phyloP scores from a whole-genome alignment of 208 protist genomes.

The Leishmania amazonensis region DNA sequence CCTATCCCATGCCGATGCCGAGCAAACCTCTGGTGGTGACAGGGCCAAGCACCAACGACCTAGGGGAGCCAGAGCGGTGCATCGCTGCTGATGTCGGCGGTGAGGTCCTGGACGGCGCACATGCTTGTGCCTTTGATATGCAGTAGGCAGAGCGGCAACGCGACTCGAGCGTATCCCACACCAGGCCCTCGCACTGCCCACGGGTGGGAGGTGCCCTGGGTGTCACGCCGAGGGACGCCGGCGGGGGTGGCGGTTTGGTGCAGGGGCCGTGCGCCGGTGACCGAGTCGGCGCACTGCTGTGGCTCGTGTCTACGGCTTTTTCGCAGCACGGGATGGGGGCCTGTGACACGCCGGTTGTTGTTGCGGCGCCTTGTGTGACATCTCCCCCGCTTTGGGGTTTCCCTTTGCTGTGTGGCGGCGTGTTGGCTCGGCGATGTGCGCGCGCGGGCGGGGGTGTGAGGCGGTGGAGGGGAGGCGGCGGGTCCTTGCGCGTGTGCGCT shows the following conservation, averaged over 20 bases:
- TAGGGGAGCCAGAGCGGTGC: background rate
- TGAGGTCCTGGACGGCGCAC: background rate
- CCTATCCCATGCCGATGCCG: background rate
- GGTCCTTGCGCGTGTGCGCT: background rate
- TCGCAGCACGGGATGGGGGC: too few species aligned
- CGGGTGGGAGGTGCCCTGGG: background rate
- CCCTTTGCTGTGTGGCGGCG: background rate
- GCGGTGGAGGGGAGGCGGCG: too few species aligned
- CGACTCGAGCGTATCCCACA: background rate
- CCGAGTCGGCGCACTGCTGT: too few species aligned
- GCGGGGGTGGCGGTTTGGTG: too few species aligned
- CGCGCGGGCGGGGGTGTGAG: too few species aligned
- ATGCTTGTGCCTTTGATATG: background rate
- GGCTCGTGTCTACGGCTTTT: too few species aligned
- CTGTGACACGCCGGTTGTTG: background rate
- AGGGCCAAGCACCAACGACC: background rate
- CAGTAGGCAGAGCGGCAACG: background rate
- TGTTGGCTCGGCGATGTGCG: too few species aligned
- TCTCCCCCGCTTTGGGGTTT: background rate
- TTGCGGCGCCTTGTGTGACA: background rate
- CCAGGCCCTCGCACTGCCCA: background rate
- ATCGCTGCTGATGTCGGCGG: background rate
- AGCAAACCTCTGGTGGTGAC: background rate
- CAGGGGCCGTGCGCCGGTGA: too few species aligned
- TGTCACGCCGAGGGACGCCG: too few species aligned